Percentiles rank a stretch among this genome's conserved stretches.
phyloP scores from a whole-genome alignment of 208 protist species.

The Entamoeba dispar region DNA sequence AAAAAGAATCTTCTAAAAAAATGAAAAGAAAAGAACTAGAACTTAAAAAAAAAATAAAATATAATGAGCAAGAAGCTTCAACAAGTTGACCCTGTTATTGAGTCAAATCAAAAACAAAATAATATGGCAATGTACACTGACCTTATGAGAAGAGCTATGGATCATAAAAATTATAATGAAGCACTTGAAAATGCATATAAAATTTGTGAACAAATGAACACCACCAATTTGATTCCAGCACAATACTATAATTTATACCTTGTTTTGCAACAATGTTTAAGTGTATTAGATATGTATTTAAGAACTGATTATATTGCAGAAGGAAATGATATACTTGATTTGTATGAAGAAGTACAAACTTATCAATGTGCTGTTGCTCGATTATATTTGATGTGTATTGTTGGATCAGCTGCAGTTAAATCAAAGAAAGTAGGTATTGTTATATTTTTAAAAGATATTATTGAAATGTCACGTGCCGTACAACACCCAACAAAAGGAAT shows the following conservation, averaged over 20 bases:
- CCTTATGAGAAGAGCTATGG: not conserved
- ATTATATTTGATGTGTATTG: conserved; percentile 17
- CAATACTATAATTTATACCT: not conserved
- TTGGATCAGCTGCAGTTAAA: not conserved
- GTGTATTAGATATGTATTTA: not conserved
- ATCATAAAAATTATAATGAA: not conserved
- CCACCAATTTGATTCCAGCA: not conserved
- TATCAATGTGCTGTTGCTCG: not conserved
- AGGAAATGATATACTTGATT: not conserved
- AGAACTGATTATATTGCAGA: not conserved
- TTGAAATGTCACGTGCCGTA: conserved; percentile 24
- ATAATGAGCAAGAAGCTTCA: no score
- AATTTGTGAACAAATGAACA: not conserved
- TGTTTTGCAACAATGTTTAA: not conserved
- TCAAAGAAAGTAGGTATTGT: not conserved
- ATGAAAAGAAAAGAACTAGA: not conserved
- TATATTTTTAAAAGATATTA: conserved; percentile 18
- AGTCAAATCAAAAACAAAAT: not conserved
- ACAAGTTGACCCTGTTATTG: not conserved
- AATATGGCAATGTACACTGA: not conserved
- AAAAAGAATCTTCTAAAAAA: not conserved
- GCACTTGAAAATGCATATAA: not conserved
- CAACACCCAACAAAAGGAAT: conserved; percentile 26
- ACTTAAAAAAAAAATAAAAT: no score
- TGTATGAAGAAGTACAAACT: not conserved